Percentiles rank a stretch among this genome's conserved stretches.
Conservation (phyloP, 345 rosid species). For the Eutrema yunnanense region DNA sequence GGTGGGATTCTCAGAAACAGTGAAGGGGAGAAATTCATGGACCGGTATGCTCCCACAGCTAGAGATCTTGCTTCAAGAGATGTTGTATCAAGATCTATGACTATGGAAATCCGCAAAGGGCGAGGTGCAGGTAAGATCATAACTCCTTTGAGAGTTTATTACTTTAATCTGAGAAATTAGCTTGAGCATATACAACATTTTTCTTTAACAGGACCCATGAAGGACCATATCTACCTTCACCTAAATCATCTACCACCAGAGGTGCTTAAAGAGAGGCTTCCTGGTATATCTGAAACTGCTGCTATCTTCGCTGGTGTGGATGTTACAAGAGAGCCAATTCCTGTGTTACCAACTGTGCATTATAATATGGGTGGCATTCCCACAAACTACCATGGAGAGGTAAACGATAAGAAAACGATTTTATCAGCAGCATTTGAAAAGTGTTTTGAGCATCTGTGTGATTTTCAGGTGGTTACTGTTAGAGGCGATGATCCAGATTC, state of each 20-base stretch:
- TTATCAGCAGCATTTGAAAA: too few relatives aligned
- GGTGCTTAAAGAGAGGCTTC: conserved; percentile 96
- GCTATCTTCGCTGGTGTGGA: conserved; percentile 97
- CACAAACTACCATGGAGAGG: conserved; percentile 89
- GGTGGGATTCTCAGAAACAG: conserved; percentile 94
- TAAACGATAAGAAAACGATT: not conserved
- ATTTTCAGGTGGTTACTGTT: conserved; percentile 64
- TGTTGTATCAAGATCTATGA: conserved; percentile 98
- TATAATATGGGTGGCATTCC: conserved; percentile 99
- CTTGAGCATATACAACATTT: not conserved
- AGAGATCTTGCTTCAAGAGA: conserved; percentile 99
- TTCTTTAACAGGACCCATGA: conserved; percentile 54
- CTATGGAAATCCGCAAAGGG: conserved; percentile 93
- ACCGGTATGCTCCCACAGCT: conserved; percentile 97
- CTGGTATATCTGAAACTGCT: conserved; percentile 99
- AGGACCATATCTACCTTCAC: conserved; percentile 91
- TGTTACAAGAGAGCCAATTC: conserved; percentile 95
- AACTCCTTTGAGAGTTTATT: not conserved
- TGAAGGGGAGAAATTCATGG: conserved; percentile 97
- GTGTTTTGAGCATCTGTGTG: not conserved
- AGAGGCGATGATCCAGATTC: conserved; percentile 63
- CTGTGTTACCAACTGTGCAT: conserved; percentile 96
- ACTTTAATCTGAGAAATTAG: not conserved
- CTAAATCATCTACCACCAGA: conserved; percentile 95
- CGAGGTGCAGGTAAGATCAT: conserved; percentile 85